A percentile compares a stretch with the other conserved stretches of the same genome.
phyloP scores from a whole-genome alignment of 805 yeast genomes.

The Millerozyma miso region DNA sequence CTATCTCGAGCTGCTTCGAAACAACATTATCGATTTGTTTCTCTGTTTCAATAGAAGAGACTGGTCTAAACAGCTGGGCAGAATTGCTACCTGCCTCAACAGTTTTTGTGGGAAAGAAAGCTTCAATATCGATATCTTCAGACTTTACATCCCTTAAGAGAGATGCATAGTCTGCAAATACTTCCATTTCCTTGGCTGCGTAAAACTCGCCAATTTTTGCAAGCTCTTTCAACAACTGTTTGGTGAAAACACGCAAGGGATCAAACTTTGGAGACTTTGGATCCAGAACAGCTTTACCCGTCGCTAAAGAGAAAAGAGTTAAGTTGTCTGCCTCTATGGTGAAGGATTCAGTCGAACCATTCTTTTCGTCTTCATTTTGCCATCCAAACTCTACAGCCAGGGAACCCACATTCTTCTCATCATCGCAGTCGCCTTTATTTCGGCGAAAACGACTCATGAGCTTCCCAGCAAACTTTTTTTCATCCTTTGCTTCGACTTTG shows the following conservation, averaged over 20 bases:
- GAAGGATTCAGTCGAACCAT: conserved; percentile 9
- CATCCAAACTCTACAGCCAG: not conserved
- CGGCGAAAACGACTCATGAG: conserved; percentile 7
- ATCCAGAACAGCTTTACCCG: conserved; percentile 4
- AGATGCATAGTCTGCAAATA: conserved; percentile 42
- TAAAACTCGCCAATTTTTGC: conserved; percentile 51
- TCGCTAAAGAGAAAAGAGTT: conserved; percentile 13
- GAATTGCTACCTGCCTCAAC: not conserved
- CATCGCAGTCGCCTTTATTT: not conserved
- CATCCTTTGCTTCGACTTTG: not conserved
- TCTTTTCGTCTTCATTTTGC: conserved; percentile 7
- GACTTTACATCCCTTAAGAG: conserved; percentile 45
- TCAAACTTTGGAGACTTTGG: conserved; percentile 10
- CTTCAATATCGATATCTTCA: conserved; percentile 23
- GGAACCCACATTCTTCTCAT: not conserved
- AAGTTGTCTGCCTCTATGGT: conserved; percentile 16
- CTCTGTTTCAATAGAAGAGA: conserved; percentile 20
- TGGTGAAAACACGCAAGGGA: conserved; percentile 42
- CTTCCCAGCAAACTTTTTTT: conserved; percentile 4
- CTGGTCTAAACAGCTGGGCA: conserved; percentile 9
- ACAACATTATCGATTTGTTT: conserved; percentile 7
- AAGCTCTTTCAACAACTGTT: conserved; percentile 45
- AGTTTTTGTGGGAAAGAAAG: conserved; percentile 10
- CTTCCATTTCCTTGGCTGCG: conserved; percentile 40
- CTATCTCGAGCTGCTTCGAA: conserved; percentile 18